phyloP scores from a whole-genome alignment of 2,329 filamentous ascomycete genomes.

The Chaetothyriales sp. region DNA sequence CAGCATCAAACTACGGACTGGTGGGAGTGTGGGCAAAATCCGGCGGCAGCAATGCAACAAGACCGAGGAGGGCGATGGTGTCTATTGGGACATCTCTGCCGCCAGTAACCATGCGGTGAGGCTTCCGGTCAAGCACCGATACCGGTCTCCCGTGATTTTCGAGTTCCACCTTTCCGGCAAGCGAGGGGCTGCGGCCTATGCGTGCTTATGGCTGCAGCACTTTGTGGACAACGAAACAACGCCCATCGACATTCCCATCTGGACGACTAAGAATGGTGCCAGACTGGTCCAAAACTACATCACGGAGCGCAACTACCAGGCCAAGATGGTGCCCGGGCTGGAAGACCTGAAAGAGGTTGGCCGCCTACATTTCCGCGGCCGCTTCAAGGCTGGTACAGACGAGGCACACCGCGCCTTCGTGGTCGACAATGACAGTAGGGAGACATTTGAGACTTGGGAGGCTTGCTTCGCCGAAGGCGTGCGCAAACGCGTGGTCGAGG shows the following conservation, averaged over 20 bases:
- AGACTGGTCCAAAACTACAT: constrained; percentile 87
- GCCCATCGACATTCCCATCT: constrained; percentile 78
- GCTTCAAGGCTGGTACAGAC: constrained; percentile 84
- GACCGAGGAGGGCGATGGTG: constrained; percentile 44
- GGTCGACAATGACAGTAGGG: constrained; percentile 72
- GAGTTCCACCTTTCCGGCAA: constrained; percentile 63
- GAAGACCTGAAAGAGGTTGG: constrained; percentile 67
- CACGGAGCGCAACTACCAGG: constrained; percentile 58
- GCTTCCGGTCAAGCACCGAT: constrained; percentile 79
- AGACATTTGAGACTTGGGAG: constrained; percentile 92
- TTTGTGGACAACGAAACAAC: constrained; percentile 66
- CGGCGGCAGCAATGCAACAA: constrained; percentile 49
- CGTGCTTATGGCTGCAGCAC: constrained; percentile 74
- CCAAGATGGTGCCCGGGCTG: constrained; percentile 53
- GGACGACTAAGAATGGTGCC: constrained; percentile 61
- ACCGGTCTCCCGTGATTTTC: constrained; percentile 77
- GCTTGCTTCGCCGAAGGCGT: constrained; percentile 82
- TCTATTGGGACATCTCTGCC: constrained; percentile 45
- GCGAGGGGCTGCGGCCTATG: constrained; percentile 59
- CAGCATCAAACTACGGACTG: constrained; percentile 68
- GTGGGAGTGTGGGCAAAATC: constrained; percentile 64
- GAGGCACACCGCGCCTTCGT: constrained; percentile 73
- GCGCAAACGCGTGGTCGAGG: constrained; percentile 53
- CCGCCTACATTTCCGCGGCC: constrained; percentile 62
- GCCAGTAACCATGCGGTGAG: constrained; percentile 45